These are phyloP conservation scores for Aspergillus udagawae DNA, from an alignment of 2,329 filamentous ascomycete species.

Conservation along the genomic window DNA sequence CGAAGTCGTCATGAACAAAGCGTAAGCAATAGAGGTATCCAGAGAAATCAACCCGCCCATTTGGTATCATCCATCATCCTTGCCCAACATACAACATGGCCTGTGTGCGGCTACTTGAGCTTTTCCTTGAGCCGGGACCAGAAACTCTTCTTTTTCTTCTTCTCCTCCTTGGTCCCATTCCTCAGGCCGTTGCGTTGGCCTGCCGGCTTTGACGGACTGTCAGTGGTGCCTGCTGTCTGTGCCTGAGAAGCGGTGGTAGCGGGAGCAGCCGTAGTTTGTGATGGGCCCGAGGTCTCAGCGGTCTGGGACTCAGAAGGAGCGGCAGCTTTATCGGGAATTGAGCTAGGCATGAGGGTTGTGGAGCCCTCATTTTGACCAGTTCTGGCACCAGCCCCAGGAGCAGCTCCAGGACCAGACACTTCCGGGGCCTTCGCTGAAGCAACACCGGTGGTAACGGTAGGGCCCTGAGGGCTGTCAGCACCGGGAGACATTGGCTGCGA, in stretches of 20 bases:
- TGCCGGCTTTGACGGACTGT: background rate
- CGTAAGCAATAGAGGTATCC: slow-evolving; percentile 21
- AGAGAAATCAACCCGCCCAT: slow-evolving; percentile 12
- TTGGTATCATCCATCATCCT: slow-evolving; percentile 7
- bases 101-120: slow-evolving; percentile 35
- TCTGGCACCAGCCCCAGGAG: slow-evolving; percentile 8
- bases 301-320: slow-evolving; percentile 2
- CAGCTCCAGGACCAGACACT: slow-evolving; percentile 11
- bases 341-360: background rate
- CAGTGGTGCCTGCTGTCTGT: slow-evolving; percentile 11
- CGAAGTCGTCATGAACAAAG: slow-evolving; percentile 1
- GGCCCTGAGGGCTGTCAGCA: slow-evolving; percentile 12
- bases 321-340: slow-evolving; percentile 12
- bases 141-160: slow-evolving; percentile 65
- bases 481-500: slow-evolving; percentile 18
- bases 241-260: background rate
- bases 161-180: slow-evolving; percentile 41
- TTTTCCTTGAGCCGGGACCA: slow-evolving; percentile 56
- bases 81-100: background rate
- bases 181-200: slow-evolving; percentile 25
- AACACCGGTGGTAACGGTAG: slow-evolving; percentile 22
- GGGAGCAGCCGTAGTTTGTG: background rate
- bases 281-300: background rate
- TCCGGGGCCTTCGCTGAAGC: slow-evolving; percentile 16
- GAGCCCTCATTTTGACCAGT: background rate